Evolutionary conservation across 192 early-diverging fungal species (phyloP), one percentile per base, ranked within the genome.

Genomic region (Umbelopsis isabellina): DNA sequence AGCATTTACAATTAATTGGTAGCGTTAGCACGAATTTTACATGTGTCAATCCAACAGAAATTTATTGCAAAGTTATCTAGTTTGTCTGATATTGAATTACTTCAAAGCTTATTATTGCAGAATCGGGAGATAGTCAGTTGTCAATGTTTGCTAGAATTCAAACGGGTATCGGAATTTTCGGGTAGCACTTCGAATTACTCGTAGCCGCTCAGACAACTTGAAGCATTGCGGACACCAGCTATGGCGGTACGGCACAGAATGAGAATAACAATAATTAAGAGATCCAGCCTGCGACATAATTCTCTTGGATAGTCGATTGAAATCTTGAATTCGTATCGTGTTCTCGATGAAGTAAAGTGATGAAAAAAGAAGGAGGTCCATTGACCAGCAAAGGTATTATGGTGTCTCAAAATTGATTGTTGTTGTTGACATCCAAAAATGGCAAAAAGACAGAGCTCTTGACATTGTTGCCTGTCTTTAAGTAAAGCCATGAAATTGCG

Each of bases 151-250:
- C 37, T 41, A 41, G 2, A 41, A 41, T 41, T 10, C 37, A 41
- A 41, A 6, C 10, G 37, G 5, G 37, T 41, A 10, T 41, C 6
- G 37, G 30, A 61, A 35, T 11, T n/a, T 13, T 33, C 27, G 9
- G 11, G 30, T 61, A 6, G 55, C 25, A 35, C 30, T 11, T 18
- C 27, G 30, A 16, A 30, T 27, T 12, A 11, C 33, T 18, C 55
- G 25, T 16, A 61, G 25, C 33, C 55, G 55, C 12, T 30, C 55
- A 16, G 55, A 61, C 33, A 61, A n/a, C 7, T 15, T 61, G 27
- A 61, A 61, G 18, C 55, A 61, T 61, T 61, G 27, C 12, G 55
- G 55, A 30, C 55, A 61, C 55, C 55, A 61, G 30, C 55, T 61
- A 35, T 61, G 55, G 4, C 55, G 55, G 16, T 61, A 61, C 27